Evolutionary conservation across 805 yeast species (phyloP).

Genomic region (Saturnispora bothae): DNA sequence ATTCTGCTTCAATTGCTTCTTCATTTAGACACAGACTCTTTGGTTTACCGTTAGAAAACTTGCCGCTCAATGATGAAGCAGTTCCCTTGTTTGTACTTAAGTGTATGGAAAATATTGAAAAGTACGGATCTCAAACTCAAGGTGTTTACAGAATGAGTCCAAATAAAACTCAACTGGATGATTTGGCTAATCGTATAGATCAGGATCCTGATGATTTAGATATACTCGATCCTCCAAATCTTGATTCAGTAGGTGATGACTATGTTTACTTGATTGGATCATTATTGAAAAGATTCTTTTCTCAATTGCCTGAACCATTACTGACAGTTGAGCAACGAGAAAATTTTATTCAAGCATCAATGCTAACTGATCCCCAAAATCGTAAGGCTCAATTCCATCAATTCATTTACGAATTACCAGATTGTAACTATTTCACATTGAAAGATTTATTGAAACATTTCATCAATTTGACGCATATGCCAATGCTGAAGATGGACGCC

Average conservation of each 20-base stretch:
- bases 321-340: slow-evolving; percentile 54
- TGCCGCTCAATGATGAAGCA: slow-evolving; percentile 77
- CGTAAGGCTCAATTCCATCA: slow-evolving; percentile 76
- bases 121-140: slow-evolving; percentile 73
- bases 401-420: slow-evolving; percentile 81
- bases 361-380: slow-evolving; percentile 45
- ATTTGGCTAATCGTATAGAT: slow-evolving; percentile 61
- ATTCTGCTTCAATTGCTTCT: slow-evolving; percentile 1
- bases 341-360: slow-evolving; percentile 59
- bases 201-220: slow-evolving; percentile 56
- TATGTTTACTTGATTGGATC: slow-evolving; percentile 87
- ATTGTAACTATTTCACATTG: slow-evolving; percentile 88
- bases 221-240: slow-evolving; percentile 41
- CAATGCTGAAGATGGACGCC: slow-evolving; percentile 73
- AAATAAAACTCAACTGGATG: slow-evolving; percentile 61
- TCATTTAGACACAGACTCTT: slow-evolving; percentile 35
- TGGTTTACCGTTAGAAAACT: slow-evolving; percentile 75
- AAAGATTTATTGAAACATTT: slow-evolving; percentile 80
- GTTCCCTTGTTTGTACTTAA: slow-evolving; percentile 86
- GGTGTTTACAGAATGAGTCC: slow-evolving; percentile 88
- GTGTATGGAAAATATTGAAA: slow-evolving; percentile 80
- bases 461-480: slow-evolving; percentile 23
- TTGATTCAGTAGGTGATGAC: slow-evolving; percentile 53
- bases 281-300: slow-evolving; percentile 71
- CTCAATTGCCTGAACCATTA: slow-evolving; percentile 79